phyloP scores from a whole-genome alignment of 2,329 filamentous ascomycete species.

The Verticillium nonalfalfae region DNA sequence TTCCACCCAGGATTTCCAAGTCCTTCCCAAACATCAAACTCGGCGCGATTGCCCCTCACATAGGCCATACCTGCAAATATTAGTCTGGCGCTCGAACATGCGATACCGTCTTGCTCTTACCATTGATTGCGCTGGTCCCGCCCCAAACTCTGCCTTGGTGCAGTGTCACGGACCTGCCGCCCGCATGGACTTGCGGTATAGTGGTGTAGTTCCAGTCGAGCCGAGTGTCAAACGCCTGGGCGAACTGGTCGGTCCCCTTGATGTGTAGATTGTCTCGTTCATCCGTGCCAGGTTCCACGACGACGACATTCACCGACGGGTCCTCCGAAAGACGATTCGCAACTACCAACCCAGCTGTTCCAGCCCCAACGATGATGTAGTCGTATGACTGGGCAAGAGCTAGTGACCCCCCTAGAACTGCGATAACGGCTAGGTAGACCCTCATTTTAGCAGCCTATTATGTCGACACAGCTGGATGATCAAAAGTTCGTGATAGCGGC shows the following conservation, averaged over 20 bases:
- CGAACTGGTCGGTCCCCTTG: slow-evolving; percentile 19
- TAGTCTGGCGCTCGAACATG: background rate
- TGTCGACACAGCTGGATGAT: too few species aligned
- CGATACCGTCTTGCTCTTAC: slow-evolving; percentile 11
- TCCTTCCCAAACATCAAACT: slow-evolving; percentile 36
- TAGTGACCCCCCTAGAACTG: background rate
- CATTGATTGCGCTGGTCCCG: slow-evolving; percentile 33
- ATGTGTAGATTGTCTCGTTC: slow-evolving; percentile 25
- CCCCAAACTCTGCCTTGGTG: slow-evolving; percentile 30
- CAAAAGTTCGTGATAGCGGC: too few species aligned
- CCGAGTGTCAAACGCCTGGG: slow-evolving; percentile 15
- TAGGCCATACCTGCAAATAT: slow-evolving; percentile 29
- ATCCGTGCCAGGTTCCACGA: slow-evolving; percentile 30
- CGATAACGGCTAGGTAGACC: background rate
- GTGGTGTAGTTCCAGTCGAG: slow-evolving; percentile 28
- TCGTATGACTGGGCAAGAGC: slow-evolving; percentile 15
- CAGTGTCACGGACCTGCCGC: slow-evolving; percentile 23
- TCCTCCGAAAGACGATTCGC: slow-evolving; percentile 29
- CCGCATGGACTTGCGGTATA: slow-evolving; percentile 20
- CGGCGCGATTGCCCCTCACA: slow-evolving; percentile 31
- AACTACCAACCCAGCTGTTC: slow-evolving; percentile 27
- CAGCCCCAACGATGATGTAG: slow-evolving; percentile 31
- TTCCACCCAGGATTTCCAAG: slow-evolving; percentile 38
- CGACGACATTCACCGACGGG: slow-evolving; percentile 21
- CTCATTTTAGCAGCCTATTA: background rate